Percentiles rank a stretch among this genome's conserved stretches.
phyloP scores from a whole-genome alignment of 768 basidiomycete genomes.

The Porpolomopsis calyptriformis region DNA sequence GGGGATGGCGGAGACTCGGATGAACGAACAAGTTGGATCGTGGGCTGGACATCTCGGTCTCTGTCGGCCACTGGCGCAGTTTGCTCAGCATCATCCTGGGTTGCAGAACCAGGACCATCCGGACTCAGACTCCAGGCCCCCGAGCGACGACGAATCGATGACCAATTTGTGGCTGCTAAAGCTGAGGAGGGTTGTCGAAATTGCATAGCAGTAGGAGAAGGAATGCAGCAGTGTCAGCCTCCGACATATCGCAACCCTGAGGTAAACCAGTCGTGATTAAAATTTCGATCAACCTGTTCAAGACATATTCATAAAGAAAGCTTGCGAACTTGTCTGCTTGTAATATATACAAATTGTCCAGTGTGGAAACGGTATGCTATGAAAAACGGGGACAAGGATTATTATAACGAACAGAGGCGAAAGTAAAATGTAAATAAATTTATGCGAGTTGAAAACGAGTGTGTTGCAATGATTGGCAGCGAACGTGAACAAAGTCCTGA shows the following conservation, averaged over 20 bases:
- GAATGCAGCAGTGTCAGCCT: slow-evolving; percentile 4
- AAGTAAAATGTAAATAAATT: neutral
- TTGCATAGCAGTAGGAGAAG: slow-evolving; percentile 3
- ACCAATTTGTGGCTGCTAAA: neutral
- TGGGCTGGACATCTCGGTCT: too few relatives aligned
- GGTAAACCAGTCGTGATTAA: too few relatives aligned
- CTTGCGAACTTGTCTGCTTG: too few relatives aligned
- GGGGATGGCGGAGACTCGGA: too few relatives aligned
- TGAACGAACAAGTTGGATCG: too few relatives aligned
- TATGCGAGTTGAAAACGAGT: neutral
- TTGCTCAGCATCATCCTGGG: neutral
- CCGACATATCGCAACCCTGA: too few relatives aligned
- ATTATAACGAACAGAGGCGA: neutral
- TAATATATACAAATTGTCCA: too few relatives aligned
- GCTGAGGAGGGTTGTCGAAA: slow-evolving; percentile 7
- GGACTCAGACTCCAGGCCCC: neutral
- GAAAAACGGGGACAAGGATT: too few relatives aligned
- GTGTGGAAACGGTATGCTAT: too few relatives aligned
- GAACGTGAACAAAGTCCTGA: neutral
- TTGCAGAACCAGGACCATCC: neutral
- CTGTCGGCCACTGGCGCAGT: neutral
- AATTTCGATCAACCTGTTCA: too few relatives aligned
- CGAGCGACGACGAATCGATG: slow-evolving; percentile 11
- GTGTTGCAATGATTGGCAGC: too few relatives aligned
- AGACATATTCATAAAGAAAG: too few relatives aligned